Evolutionary conservation across 176 grass and related monocot genomes (phyloP), one percentile per base, ranked within the genome.

Genomic region (Olyra latifolia): DNA sequence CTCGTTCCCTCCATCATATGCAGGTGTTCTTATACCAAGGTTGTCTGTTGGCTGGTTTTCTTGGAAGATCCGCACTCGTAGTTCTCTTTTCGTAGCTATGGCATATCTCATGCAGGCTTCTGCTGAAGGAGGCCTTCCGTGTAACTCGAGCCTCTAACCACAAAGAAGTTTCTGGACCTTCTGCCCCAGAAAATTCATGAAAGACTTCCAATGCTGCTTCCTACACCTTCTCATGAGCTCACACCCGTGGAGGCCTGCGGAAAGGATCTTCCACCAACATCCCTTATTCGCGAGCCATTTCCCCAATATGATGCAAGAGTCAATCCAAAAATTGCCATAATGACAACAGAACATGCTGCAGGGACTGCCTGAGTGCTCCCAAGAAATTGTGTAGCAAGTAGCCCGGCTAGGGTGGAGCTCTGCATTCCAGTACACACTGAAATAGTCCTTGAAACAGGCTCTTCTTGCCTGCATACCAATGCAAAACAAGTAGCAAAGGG

Each of bases 401-500:
- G 91, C 13, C 94, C 94, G 6, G 94, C 91, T 49, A 97, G 87
- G n/a, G 94, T 97, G 44, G 94, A 94, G 68, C 94, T 97, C 76
- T 97, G 94, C 94, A 97, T 97, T 45, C 94, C 94, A 4, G 94
- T 94, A 75, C 94, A 97, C 4, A 97, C 16, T 4, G 94, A 97
- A 84, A 97, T 97, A 22, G 94, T 97, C 63, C 91, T 89, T 71
- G 66, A 84, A 64, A 83, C 82, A 19, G 89, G 66, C 45, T 97
- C 94, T 48, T 94, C 94, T 90, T 92, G 91, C 83, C 91, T 94
- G 76, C 25, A 55, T 59, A 77, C 10, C 40, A 65, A 63, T 47
- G 12, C 5, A 69, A 52, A 72, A 10, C 15, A 27, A 15, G 77
- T 43, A 71, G 12, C 1, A 61, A 57, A 54, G 50, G 13, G 38